Evolutionary conservation across 2,329 filamentous ascomycete genomes (phyloP).

Genomic region (Dothiorella sarmentorum): DNA sequence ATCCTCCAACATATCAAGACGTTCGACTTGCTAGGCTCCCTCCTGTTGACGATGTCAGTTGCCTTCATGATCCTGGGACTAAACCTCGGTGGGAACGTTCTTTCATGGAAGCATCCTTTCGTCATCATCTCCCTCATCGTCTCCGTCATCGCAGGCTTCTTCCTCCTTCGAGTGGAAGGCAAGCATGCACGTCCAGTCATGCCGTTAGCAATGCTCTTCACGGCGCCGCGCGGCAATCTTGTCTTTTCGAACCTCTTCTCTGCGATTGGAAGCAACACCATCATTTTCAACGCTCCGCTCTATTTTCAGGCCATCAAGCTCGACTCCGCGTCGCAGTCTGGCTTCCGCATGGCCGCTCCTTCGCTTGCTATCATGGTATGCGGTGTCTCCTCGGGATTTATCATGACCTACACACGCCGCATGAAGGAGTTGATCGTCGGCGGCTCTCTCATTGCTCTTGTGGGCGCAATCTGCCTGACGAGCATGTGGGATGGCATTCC

Average conservation of each 20-base stretch:
- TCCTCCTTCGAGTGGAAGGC: slow-evolving; percentile 43
- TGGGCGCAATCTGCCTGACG: slow-evolving; percentile 35
- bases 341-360: slow-evolving; percentile 66
- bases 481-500: slow-evolving; percentile 39
- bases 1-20: slow-evolving; percentile 44
- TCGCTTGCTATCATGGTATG: slow-evolving; percentile 48
- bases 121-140: slow-evolving; percentile 46
- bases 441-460: slow-evolving; percentile 37
- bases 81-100: slow-evolving; percentile 53
- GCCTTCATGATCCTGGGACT: slow-evolving; percentile 50
- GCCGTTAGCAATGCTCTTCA: slow-evolving; percentile 47
- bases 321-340: slow-evolving; percentile 65
- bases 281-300: slow-evolving; percentile 68
- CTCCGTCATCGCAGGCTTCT: slow-evolving; percentile 37
- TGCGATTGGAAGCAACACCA: slow-evolving; percentile 49
- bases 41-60: slow-evolving; percentile 46
- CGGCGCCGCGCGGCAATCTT: slow-evolving; percentile 46
- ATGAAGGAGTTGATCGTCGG: slow-evolving; percentile 42
- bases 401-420: slow-evolving; percentile 43
- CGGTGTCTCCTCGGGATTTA: slow-evolving; percentile 41
- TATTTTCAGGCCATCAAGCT: slow-evolving; percentile 55
- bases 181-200: slow-evolving; percentile 44
- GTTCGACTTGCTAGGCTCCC: slow-evolving; percentile 50
- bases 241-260: slow-evolving; percentile 54
- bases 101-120: slow-evolving; percentile 50